Percentiles rank a stretch among this genome's conserved stretches.
phyloP scores from a whole-genome alignment of 495 filamentous ascomycete genomes.

The Aspergillus nanangensis region DNA sequence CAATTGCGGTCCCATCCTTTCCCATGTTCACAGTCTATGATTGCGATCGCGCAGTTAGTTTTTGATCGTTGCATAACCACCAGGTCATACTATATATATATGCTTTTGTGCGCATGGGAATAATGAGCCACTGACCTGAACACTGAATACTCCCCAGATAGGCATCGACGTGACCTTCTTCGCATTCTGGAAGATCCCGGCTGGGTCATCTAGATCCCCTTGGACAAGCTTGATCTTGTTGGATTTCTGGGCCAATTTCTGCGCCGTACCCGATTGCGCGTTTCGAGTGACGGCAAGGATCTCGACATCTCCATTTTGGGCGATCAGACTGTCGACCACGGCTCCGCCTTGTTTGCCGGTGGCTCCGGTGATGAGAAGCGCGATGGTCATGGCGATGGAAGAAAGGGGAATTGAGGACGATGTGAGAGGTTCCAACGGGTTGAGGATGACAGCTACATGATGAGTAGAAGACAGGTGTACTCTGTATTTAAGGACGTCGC shows the following conservation, averaged over 20 bases:
- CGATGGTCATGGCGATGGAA: background rate
- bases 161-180: slow-evolving; percentile 34
- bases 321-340: slow-evolving; percentile 53
- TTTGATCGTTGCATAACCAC: no score
- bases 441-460: no score
- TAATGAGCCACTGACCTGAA: slow-evolving; percentile 35
- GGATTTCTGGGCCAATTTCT: slow-evolving; percentile 42
- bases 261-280: slow-evolving; percentile 45
- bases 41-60: no score
- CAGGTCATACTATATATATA: no score
- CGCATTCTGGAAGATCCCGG: slow-evolving; percentile 48
- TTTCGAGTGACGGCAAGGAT: slow-evolving; percentile 72
- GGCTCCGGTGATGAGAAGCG: slow-evolving; percentile 60
- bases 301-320: slow-evolving; percentile 39
- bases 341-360: slow-evolving; percentile 70
- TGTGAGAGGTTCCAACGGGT: no score
- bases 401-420: no score
- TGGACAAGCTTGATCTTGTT: slow-evolving; percentile 49
- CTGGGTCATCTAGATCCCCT: slow-evolving; percentile 49
- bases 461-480: no score
- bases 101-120: background rate
- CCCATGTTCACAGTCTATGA: background rate
- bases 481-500: no score
- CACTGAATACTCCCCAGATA: slow-evolving; percentile 52
- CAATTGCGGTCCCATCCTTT: background rate